Evolutionary conservation across 2,329 filamentous ascomycete genomes (phyloP), one percentile per base, ranked within the genome.

Genomic region (Fusarium musae): DNA sequence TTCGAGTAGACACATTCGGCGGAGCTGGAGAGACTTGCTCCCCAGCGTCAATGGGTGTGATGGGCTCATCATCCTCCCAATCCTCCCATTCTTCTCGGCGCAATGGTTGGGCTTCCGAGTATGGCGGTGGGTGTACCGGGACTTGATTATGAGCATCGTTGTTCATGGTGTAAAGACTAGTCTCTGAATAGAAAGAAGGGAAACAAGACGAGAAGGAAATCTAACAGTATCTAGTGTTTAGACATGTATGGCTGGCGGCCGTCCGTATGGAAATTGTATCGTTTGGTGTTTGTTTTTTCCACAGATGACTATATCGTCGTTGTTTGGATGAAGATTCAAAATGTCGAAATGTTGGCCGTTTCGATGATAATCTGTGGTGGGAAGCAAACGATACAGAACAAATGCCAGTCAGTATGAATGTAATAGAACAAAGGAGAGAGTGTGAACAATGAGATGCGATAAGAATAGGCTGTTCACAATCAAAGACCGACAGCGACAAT

Each of bases 71-170:
- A 68, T 87, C 86, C 61, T 87, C 84, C 87, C 87, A 88, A 34
- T 87, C 85, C 66, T 88, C 86, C 87, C 87, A 88, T 13, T 87
- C 85, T 19, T 87, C 84, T 54, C 73, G 79, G 44, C 67, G 73
- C 59, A 57, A 62, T 32, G 58, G 66, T 70, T 59, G 73, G 66
- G 53, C 65, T 72, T 69, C 61, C 57, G 66, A 70, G 42, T 67
- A 72, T 44, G 52, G 68, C 54, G 56, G 71, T 34, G 76, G 66
- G 56, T 70, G 50, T 36, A 43, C 40, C 50, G 59, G 67, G 34
- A 69, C 66, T 49, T 67, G 63, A 57, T 65, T 47, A 23, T 68
- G 71, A 40, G 64, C 36, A 21, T 66, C 46, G 39, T 50, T 63
- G 36, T 63, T 69, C 74, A 76, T 78, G 43, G 53, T 76, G 62